Evolutionary conservation across 2,329 filamentous ascomycete genomes (phyloP).

Genomic region (Calonectria hongkongensis): DNA sequence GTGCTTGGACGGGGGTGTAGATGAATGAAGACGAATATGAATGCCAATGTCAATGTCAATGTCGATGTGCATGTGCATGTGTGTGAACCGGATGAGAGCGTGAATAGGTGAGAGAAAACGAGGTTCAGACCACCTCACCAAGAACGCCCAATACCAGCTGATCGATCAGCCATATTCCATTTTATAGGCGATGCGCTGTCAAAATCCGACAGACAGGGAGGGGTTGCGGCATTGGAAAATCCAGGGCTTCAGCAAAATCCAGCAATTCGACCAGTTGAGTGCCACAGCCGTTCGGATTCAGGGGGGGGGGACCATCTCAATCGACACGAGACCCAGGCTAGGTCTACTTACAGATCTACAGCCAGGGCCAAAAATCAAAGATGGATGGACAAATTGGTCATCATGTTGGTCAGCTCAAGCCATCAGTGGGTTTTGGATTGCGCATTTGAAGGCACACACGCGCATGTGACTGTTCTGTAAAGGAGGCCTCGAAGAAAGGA

Average conservation of each 20-base stretch:
- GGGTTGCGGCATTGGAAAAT: constrained; percentile 22
- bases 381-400: background rate
- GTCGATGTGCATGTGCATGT: constrained; percentile 3
- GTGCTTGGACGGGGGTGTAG: background rate
- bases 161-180: constrained; percentile 19
- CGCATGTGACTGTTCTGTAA: background rate
- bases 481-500: background rate
- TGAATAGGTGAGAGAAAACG: background rate
- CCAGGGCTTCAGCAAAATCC: background rate
- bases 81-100: constrained; percentile 18
- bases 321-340: background rate
- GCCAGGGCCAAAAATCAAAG: background rate
- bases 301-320: constrained; percentile 18
- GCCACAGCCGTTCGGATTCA: constrained; percentile 18
- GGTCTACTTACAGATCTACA: background rate
- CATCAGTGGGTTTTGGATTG: constrained; percentile 28
- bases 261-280: constrained; percentile 11
- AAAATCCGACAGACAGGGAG: constrained; percentile 25
- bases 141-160: background rate
- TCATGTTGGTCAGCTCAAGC: constrained; percentile 30
- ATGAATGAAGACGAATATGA: constrained; percentile 26
- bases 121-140: background rate
- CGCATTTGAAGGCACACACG: constrained; percentile 18
- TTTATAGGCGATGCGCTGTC: constrained; percentile 34
- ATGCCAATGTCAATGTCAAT: background rate